Evolutionary conservation across 306 rosid genomes (phyloP).

Genomic region (Clitoria ternatea): DNA sequence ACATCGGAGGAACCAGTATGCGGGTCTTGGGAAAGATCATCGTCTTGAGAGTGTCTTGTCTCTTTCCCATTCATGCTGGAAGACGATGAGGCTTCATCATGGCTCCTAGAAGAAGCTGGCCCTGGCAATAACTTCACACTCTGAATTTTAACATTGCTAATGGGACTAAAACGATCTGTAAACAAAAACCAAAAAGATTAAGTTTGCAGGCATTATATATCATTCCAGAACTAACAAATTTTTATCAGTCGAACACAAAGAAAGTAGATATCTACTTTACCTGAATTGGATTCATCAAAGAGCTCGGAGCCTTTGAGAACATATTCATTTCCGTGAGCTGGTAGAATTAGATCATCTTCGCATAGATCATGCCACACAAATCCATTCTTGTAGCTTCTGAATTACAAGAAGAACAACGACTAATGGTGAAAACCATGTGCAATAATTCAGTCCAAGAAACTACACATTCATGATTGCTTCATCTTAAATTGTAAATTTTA

Average conservation of each 20-base stretch:
- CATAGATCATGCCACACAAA: conserved; percentile 97
- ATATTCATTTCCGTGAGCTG: conserved; percentile 92
- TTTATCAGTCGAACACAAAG: background rate
- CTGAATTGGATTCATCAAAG: conserved; percentile 83
- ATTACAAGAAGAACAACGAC: conserved; percentile 27
- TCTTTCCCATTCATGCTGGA: conserved; percentile 94
- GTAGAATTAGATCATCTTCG: conserved; percentile 80
- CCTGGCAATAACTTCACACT: conserved; percentile 69
- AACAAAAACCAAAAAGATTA: conserved; percentile 4
- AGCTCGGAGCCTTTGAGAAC: conserved; percentile 99
- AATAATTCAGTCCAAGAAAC: background rate
- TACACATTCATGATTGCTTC: background rate
- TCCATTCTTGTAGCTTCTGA: conserved; percentile 93
- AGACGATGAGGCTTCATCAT: conserved; percentile 75
- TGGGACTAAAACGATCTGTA: conserved; percentile 69
- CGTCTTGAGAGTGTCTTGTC: conserved; percentile 61
- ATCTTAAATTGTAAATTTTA: background rate
- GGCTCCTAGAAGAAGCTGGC: conserved; percentile 69
- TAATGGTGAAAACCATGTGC: background rate
- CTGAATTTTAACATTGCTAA: conserved; percentile 51
- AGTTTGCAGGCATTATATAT: background rate
- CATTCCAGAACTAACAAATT: background rate
- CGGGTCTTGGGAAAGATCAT: conserved; percentile 65
- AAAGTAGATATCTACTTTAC: no score
- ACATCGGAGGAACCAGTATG: conserved; percentile 56